phyloP scores from a whole-genome alignment of 2,329 filamentous ascomycete species.

The Elsinoe arachidis region DNA sequence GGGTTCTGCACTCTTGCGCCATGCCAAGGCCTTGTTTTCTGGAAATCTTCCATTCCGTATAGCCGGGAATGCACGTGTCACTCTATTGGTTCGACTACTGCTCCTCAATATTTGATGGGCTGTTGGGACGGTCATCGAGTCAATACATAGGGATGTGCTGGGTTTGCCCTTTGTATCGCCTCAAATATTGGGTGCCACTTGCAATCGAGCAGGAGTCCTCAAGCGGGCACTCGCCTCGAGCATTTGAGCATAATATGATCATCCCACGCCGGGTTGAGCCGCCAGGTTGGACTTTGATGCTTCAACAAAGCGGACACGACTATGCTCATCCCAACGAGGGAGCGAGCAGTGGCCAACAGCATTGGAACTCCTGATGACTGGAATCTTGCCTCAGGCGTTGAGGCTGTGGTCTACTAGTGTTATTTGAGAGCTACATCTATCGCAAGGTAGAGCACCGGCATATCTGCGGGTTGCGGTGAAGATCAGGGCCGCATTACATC shows the following conservation, averaged over 20 bases:
- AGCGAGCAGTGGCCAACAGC: no score
- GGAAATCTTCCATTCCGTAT: conserved; percentile 8
- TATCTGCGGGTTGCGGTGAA: neutral
- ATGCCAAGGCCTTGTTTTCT: neutral
- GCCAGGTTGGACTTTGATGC: neutral
- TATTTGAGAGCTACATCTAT: no score
- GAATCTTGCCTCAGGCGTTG: no score
- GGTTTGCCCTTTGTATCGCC: no score
- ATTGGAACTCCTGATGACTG: no score
- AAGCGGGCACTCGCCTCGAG: no score
- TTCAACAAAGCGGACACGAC: neutral
- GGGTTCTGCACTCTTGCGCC: neutral
- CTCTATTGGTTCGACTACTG: no score
- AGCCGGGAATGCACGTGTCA: conserved; percentile 2
- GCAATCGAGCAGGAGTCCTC: neutral
- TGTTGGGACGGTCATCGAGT: neutral
- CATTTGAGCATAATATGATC: neutral
- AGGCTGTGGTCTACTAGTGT: no score
- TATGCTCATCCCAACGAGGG: no score
- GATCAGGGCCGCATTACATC: conserved; percentile 8
- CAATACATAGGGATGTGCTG: neutral
- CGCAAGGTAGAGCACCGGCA: no score
- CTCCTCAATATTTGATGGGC: no score
- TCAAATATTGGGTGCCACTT: neutral
- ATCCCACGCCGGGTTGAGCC: neutral